Conservation (phyloP, 176 grass and related monocot genomes). For the Paspalum notatum region DNA sequence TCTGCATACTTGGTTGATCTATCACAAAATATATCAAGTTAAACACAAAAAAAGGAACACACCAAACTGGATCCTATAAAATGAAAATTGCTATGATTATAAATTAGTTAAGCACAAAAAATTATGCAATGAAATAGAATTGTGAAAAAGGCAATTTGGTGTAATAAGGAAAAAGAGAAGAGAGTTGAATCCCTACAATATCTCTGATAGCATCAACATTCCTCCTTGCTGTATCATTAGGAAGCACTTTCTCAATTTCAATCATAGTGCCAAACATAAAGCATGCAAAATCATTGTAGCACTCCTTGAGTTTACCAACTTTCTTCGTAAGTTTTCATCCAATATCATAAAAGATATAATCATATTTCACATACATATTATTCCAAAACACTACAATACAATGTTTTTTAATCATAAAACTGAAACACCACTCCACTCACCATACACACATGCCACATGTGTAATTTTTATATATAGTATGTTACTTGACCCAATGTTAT, state of each 20-base stretch:
- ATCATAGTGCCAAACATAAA: constrained; percentile 40
- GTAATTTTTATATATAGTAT: too few species aligned
- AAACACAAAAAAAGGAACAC: too few species aligned
- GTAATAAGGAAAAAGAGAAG: background rate
- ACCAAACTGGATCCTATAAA: too few species aligned
- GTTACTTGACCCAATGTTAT: too few species aligned
- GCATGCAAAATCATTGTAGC: background rate
- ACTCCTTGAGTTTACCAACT: background rate
- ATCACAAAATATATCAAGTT: too few species aligned
- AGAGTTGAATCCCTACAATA: background rate
- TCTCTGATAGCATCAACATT: constrained; percentile 22
- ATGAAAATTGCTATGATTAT: too few species aligned
- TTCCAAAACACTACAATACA: too few species aligned
- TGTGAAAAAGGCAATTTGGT: background rate
- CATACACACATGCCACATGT: too few species aligned
- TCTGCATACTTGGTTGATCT: constrained; percentile 16
- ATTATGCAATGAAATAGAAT: too few species aligned
- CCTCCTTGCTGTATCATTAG: background rate
- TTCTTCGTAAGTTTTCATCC: background rate
- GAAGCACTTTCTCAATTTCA: constrained; percentile 33
- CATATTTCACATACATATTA: background rate
- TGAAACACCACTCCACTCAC: too few species aligned
- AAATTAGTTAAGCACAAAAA: too few species aligned
- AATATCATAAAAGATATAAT: background rate
- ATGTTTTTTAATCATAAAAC: too few species aligned